Percentiles rank a stretch among this genome's conserved stretches.
These are phyloP conservation scores for Suhomyces coccinellae DNA, from an alignment of 1,139 yeast genomes.

Conservation along the genomic window DNA sequence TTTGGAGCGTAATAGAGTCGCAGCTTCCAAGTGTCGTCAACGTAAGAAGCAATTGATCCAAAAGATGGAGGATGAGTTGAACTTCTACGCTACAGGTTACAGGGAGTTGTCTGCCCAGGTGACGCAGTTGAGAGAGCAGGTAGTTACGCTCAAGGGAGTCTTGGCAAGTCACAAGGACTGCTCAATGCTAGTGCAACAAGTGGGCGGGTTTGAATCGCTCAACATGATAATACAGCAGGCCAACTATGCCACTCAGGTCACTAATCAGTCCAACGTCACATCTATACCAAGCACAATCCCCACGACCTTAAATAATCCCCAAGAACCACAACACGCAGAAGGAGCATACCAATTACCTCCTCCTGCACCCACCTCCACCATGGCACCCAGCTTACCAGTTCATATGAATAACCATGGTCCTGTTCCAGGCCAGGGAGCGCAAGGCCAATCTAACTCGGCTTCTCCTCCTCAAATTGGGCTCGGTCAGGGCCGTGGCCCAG, in stretches of 20 bases:
- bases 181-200: conserved; percentile 31
- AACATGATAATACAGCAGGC: conserved; percentile 36
- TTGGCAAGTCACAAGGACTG: conserved; percentile 43
- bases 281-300: conserved; percentile 38
- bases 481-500: not conserved
- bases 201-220: conserved; percentile 42
- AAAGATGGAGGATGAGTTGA: conserved; percentile 76
- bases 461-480: not conserved
- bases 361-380: conserved; percentile 11
- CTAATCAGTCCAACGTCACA: conserved; percentile 21
- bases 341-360: conserved; percentile 9
- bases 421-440: conserved; percentile 1
- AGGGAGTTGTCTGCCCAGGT: conserved; percentile 64
- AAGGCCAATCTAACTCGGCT: not conserved
- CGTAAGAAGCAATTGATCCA: conserved; percentile 87
- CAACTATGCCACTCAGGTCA: conserved; percentile 28
- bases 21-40: conserved; percentile 94
- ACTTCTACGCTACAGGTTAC: conserved; percentile 70
- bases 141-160: conserved; percentile 49
- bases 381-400: conserved; percentile 11
- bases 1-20: conserved; percentile 87
- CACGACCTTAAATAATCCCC: conserved; percentile 26
- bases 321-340: conserved; percentile 2
- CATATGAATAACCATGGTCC: conserved; percentile 1
- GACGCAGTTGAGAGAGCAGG: conserved; percentile 56